Percentiles rank a stretch among this genome's conserved stretches.
Evolutionary conservation across 352 stramenopile genomes (phyloP).

Genomic region (Pythium volutum): DNA sequence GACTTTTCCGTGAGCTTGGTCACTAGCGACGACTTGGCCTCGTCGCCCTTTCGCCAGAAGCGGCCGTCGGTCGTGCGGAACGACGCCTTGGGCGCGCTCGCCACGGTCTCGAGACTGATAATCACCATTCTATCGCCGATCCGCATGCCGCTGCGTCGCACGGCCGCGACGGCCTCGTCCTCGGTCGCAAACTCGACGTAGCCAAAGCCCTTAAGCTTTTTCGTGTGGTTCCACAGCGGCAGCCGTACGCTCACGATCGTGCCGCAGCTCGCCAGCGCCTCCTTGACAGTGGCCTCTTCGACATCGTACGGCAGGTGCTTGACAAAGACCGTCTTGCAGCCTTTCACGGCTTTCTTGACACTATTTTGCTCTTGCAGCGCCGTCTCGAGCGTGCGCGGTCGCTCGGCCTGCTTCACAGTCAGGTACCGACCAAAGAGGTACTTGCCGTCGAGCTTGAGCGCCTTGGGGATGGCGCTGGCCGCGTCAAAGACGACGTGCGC

Average conservation of each 20-base stretch:
- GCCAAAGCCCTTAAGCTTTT: slow-evolving; percentile 95
- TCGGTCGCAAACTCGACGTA: slow-evolving; percentile 91
- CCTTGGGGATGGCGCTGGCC: slow-evolving; percentile 58
- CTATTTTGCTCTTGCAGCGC: slow-evolving; percentile 62
- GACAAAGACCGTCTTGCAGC: slow-evolving; percentile 85
- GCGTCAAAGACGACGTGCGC: slow-evolving; percentile 92
- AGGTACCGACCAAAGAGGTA: slow-evolving; percentile 91
- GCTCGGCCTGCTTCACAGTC: slow-evolving; percentile 80
- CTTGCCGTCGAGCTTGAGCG: slow-evolving; percentile 84
- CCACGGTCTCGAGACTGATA: slow-evolving; percentile 90
- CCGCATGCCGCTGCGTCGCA: slow-evolving; percentile 80
- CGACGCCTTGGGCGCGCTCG: slow-evolving; percentile 88
- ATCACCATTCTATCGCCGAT: slow-evolving; percentile 88
- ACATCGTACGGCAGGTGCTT: slow-evolving; percentile 90
- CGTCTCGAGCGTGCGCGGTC: slow-evolving; percentile 63
- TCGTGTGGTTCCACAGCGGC: slow-evolving; percentile 91
- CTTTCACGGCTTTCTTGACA: slow-evolving; percentile 68
- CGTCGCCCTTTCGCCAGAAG: slow-evolving; percentile 88
- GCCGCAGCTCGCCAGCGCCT: slow-evolving; percentile 84
- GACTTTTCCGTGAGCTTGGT: slow-evolving; percentile 75
- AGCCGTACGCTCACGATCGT: slow-evolving; percentile 92
- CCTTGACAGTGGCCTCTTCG: slow-evolving; percentile 78
- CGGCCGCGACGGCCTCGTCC: slow-evolving; percentile 61
- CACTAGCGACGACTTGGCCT: slow-evolving; percentile 76
- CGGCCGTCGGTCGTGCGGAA: slow-evolving; percentile 85